Percentiles rank a stretch among this genome's conserved stretches.
phyloP scores from a whole-genome alignment of 352 stramenopile genomes.

The Phytopythium sindhum region DNA sequence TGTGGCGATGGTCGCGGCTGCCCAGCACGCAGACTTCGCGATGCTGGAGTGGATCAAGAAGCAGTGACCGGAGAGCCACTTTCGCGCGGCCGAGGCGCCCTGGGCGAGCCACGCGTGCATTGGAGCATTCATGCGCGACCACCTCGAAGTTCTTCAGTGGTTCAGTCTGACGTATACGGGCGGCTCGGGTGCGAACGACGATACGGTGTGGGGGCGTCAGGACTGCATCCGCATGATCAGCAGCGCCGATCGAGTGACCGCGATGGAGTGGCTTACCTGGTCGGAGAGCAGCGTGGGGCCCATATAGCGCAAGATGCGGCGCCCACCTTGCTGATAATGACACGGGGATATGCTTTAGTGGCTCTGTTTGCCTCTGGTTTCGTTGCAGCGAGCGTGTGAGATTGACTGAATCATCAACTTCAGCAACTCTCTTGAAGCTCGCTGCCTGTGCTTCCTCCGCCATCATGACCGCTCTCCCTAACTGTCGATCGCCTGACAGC shows the following conservation, averaged over 20 bases:
- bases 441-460: too few species aligned
- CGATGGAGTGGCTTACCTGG: neutral
- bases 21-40: neutral
- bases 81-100: neutral
- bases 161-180: neutral
- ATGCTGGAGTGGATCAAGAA: slow-evolving; percentile 1
- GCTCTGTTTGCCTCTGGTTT: too few species aligned
- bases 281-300: neutral
- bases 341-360: neutral
- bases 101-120: neutral
- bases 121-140: slow-evolving; percentile 6
- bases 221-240: neutral
- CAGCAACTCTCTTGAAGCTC: too few species aligned
- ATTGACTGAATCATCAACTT: too few species aligned
- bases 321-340: neutral
- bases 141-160: slow-evolving; percentile 17
- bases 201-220: neutral
- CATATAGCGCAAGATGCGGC: neutral
- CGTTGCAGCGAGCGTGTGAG: too few species aligned
- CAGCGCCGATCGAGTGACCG: too few species aligned
- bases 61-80: neutral
- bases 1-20: neutral
- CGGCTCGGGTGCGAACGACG: neutral
- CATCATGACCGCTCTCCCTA: too few species aligned
- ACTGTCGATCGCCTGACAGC: too few species aligned